These are phyloP conservation scores for Pilobolus umbonatus DNA, from an alignment of 192 early-diverging fungal species.

Conservation along the genomic window DNA sequence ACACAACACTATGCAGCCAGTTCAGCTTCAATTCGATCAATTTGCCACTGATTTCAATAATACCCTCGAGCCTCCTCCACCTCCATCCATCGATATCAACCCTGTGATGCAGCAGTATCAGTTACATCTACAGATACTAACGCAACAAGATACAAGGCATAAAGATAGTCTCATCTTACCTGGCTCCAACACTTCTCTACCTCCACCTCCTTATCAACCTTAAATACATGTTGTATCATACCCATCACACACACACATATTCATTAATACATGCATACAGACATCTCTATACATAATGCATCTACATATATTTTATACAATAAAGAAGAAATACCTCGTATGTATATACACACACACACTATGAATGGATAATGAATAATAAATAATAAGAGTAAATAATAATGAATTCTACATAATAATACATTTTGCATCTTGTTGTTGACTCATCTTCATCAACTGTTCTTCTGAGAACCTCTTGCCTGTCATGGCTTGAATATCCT, in stretches of 20 bases:
- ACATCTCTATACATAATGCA: no score
- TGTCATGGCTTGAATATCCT: constrained; percentile 56
- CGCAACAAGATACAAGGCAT: no score
- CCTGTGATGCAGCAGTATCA: constrained; percentile 17
- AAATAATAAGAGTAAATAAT: not conserved
- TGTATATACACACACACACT: not conserved
- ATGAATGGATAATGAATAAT: not conserved
- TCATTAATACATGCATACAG: not conserved
- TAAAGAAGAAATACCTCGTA: not conserved
- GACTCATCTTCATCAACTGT: constrained; percentile 23
- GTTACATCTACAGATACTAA: constrained; percentile 9
- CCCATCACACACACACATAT: not conserved
- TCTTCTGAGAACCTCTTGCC: constrained; percentile 28
- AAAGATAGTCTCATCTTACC: no score
- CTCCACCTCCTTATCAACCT: constrained; percentile 17
- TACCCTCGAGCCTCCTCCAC: not conserved
- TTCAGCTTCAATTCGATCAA: constrained; percentile 4
- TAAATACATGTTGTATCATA: not conserved
- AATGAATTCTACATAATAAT: constrained; percentile 28
- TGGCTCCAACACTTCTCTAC: not conserved
- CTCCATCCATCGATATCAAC: not conserved
- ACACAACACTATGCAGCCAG: not conserved
- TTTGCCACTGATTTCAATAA: constrained; percentile 16
- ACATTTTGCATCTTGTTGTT: constrained; percentile 14
- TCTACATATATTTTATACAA: no score